Percentiles rank a stretch among this genome's conserved stretches.
These are phyloP conservation scores for Noccaea bulbosa DNA, from an alignment of 345 rosid species.

Conservation along the genomic window DNA sequence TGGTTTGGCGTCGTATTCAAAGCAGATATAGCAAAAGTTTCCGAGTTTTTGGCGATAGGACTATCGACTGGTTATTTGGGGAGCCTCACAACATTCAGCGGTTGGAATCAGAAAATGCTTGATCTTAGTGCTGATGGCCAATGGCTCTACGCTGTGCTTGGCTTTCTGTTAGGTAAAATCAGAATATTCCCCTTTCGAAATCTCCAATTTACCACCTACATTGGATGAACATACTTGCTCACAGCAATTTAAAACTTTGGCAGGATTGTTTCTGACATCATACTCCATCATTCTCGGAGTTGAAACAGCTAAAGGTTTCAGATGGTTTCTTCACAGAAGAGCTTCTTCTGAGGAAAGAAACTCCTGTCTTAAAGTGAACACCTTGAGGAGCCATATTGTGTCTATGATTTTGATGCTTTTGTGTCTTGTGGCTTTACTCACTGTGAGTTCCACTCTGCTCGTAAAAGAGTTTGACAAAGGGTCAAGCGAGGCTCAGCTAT, in stretches of 20 bases:
- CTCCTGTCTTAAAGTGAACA: slow-evolving; percentile 44
- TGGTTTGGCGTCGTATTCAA: slow-evolving; percentile 92
- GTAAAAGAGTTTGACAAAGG: slow-evolving; percentile 56
- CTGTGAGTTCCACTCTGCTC: slow-evolving; percentile 51
- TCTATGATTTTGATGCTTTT: slow-evolving; percentile 51
- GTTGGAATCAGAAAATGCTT: slow-evolving; percentile 98
- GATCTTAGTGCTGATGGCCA: slow-evolving; percentile 74
- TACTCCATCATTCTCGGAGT: slow-evolving; percentile 77
- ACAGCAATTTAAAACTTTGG: slow-evolving; percentile 23
- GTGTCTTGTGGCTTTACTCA: slow-evolving; percentile 54
- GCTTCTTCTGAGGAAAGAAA: slow-evolving; percentile 28
- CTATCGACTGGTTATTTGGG: slow-evolving; percentile 88
- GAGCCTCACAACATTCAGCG: slow-evolving; percentile 95
- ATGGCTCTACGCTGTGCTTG: slow-evolving; percentile 68
- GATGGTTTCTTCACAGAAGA: slow-evolving; percentile 48
- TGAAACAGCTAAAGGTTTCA: slow-evolving; percentile 81
- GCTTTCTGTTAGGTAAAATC: slow-evolving; percentile 73
- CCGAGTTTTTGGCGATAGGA: slow-evolving; percentile 76
- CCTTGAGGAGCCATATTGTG: slow-evolving; percentile 48
- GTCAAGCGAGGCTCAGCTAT: slow-evolving; percentile 61
- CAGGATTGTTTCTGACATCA: slow-evolving; percentile 83
- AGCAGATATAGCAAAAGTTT: slow-evolving; percentile 62
- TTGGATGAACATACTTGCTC: background rate
- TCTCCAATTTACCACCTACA: background rate
- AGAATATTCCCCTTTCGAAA: background rate